Conservation (phyloP, 345 rosid species). For the Euphorbia tirucalli region DNA sequence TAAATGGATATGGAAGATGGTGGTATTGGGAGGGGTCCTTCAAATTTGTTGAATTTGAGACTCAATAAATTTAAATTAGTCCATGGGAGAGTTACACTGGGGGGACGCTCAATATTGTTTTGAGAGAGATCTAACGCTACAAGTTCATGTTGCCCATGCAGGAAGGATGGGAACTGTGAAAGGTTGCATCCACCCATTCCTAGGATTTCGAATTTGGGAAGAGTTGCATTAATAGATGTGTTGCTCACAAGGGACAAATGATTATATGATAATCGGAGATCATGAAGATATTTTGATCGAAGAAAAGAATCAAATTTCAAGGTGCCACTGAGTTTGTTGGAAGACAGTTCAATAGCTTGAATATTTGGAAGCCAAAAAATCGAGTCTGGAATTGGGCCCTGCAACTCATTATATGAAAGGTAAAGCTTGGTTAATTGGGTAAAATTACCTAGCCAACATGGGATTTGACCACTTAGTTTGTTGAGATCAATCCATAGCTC, state of each 20-base stretch:
- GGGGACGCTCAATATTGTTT: constrained; percentile 15
- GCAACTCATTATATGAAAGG: constrained; percentile 7
- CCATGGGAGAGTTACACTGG: neutral
- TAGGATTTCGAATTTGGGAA: neutral
- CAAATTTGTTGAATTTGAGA: constrained; percentile 12
- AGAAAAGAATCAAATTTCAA: constrained; percentile 12
- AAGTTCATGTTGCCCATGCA: constrained; percentile 8
- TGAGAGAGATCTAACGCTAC: neutral
- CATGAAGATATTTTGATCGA: neutral
- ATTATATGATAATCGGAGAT: neutral
- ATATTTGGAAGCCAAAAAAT: constrained; percentile 18
- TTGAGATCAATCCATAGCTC: neutral
- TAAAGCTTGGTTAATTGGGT: neutral
- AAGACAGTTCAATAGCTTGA: neutral
- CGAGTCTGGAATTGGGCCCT: constrained; percentile 21
- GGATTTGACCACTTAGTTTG: constrained; percentile 5
- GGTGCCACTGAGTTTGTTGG: constrained; percentile 19
- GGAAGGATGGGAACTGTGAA: constrained; percentile 18
- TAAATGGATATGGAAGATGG: rapidly evolving
- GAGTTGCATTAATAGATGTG: neutral
- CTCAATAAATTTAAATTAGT: rapidly evolving
- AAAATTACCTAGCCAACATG: constrained; percentile 8
- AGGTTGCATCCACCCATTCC: constrained; percentile 22
- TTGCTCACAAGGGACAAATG: neutral
- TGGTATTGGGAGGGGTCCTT: constrained; percentile 26